Evolutionary conservation across 805 yeast species (phyloP), one percentile per base, ranked within the genome.

Genomic region (Clavispora asparagi): DNA sequence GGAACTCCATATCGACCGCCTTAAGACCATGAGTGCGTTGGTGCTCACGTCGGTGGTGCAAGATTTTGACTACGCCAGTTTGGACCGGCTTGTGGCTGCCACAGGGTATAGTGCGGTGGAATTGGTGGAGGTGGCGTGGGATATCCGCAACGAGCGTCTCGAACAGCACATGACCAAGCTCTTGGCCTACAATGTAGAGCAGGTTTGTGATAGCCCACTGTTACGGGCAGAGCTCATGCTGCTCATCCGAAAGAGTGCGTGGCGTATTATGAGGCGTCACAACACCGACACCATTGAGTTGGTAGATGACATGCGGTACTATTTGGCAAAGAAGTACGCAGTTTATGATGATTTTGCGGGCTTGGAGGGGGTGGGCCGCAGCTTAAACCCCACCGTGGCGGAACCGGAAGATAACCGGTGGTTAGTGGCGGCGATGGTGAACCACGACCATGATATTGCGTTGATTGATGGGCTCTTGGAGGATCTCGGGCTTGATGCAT

Each of bases 211-310:
- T 4, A 35, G 52, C 1, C 66, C 66, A n/a, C 61, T 64, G 1
- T 73, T 71, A 38, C 41, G 65, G n/a, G 10, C 38, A 0, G 26
- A 43, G 40, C 45, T 67, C 14, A 42, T 50, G 7, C 38, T 35
- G 8, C 49, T 68, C 16, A 59, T 70, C n/a, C 54, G 50, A 42
- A 73, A 70, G 51, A 72, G 79, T 58, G 84, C 92, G 0, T 51
- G 56, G 13, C 66, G 87, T 54, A 85, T 87, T 42, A 57, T 73
- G 17, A 63, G 60, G 13, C 73, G 94, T 58, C 82, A 87, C 53
- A 87, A 81, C 49, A 83, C 86, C 0, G 95, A 87, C 64, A 83
- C 92, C 1, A 83, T 87, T 57, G 95, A 87, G 56, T 67, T 87
- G 53, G 70, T 87, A 26, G 95, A 86, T 62, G 95, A 86, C 64